Base-by-base conservation (phyloP, 371 early-diverging fungal species). In the Cokeromyces recurvatus region DNA sequence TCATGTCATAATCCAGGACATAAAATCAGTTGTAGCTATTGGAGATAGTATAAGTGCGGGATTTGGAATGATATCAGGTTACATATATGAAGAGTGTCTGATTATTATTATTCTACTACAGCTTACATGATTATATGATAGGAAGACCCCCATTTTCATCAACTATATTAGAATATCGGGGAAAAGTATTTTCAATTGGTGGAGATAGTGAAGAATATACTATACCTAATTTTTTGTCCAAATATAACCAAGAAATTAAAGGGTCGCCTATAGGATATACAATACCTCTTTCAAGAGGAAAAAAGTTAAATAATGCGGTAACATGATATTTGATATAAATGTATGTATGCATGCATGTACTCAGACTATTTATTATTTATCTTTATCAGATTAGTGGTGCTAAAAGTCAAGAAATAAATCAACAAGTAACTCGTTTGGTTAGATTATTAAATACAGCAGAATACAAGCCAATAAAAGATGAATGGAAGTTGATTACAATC, bases 11-110 rank as follows among this genome's bases (percentile, higher is more conserved):
- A n/a, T n/a, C n/a, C n/a, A 85, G 75, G 85, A 86, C 38, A 82
- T 86, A 43, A 77, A 74, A 64, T 71, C 79, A 8, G 70, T 86
- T 29, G 74, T 84, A 22, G 79, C 84, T 12, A 59, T 88, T 11
- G 88, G 86, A 12, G 88, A 86, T 51, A 82, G 82, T 32, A 85
- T 87, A 27, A 72, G 81, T 14, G 86, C 88, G 27, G 88, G 78
- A 19, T 85, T 84, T 57, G 85, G 71, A 15, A 79, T 76, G 69
- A 43, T 65, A 21, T 67, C 75, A 48, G 65, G 74, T 66, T 48
- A 43, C 7, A 17, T n/a, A 21, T 16, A 24, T 32, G 3, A 21
- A n/a, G n/a, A n/a, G n/a, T n/a, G n/a, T n/a, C n/a, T n/a, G 8
- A 19, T n/a, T n/a, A n/a, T n/a, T n/a, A n/a, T n/a, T n/a, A n/a